phyloP scores from a whole-genome alignment of 768 basidiomycete genomes.

The Favolaschia claudopus region DNA sequence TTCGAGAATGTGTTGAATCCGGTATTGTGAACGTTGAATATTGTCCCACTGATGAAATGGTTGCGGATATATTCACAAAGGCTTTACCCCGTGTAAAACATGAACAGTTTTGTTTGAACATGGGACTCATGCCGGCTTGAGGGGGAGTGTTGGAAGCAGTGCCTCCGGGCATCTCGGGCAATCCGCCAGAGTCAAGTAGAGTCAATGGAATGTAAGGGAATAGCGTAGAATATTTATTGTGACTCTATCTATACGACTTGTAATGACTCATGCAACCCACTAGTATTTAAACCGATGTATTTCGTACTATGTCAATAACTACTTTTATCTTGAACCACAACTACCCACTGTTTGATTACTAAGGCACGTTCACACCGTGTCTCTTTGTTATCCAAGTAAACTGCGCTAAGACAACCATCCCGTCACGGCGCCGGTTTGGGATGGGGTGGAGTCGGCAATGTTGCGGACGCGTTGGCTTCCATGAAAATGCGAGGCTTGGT shows the following conservation, averaged over 20 bases:
- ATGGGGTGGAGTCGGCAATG: too few relatives aligned
- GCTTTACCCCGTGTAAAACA: conserved; percentile 1
- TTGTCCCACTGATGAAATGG: conserved; percentile 7
- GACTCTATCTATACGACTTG: too few relatives aligned
- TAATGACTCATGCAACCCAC: too few relatives aligned
- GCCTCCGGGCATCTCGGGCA: too few relatives aligned
- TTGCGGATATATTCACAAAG: conserved; percentile 7
- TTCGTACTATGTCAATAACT: conserved; percentile 4
- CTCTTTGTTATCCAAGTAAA: background rate
- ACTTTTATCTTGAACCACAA: conserved; percentile 8
- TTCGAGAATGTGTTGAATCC: conserved; percentile 1
- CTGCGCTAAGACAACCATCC: background rate
- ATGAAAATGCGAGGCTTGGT: too few relatives aligned
- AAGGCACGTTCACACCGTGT: background rate
- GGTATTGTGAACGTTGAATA: conserved; percentile 1
- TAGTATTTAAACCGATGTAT: conserved; percentile 1
- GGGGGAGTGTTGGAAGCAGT: background rate
- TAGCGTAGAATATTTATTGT: too few relatives aligned
- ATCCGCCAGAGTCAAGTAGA: too few relatives aligned
- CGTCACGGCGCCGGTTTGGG: too few relatives aligned
- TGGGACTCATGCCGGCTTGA: conserved; percentile 6
- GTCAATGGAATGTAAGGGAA: too few relatives aligned
- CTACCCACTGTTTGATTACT: background rate
- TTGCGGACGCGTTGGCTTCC: too few relatives aligned
- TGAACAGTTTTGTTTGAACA: background rate